Evolutionary conservation across 805 yeast species (phyloP).

Genomic region (Blastobotrys robertii): DNA sequence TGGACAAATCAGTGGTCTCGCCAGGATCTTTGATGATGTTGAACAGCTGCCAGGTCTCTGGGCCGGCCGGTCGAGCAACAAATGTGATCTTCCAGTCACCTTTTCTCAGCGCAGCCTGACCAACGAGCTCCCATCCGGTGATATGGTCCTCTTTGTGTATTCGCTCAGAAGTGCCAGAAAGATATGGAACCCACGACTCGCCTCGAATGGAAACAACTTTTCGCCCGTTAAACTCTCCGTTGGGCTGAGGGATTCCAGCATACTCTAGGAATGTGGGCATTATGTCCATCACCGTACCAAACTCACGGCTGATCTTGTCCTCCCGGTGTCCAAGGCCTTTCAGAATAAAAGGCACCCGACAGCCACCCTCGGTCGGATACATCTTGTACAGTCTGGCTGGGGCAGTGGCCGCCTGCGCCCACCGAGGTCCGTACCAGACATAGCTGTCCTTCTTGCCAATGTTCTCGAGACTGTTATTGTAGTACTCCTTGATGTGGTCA

Average conservation of each 20-base stretch:
- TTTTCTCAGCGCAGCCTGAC: conserved; percentile 45
- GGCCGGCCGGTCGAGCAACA: conserved; percentile 41
- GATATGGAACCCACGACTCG: conserved; percentile 31
- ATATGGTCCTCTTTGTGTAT: conserved; percentile 30
- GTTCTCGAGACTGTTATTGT: conserved; percentile 37
- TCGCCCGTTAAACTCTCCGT: conserved; percentile 31
- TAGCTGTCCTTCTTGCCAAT: conserved; percentile 41
- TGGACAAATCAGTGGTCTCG: conserved; percentile 39
- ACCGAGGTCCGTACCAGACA: conserved; percentile 44
- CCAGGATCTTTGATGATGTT: conserved; percentile 37
- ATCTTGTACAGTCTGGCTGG: conserved; percentile 45
- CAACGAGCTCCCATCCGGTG: conserved; percentile 48
- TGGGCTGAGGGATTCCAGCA: conserved; percentile 28
- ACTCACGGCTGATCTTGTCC: conserved; percentile 26
- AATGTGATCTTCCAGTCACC: conserved; percentile 40
- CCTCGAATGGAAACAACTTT: conserved; percentile 39
- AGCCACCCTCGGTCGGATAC: conserved; percentile 55
- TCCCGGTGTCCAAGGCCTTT: conserved; percentile 20
- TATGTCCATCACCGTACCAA: conserved; percentile 51
- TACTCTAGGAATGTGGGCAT: conserved; percentile 46
- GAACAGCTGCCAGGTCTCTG: conserved; percentile 39
- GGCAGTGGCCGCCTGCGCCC: conserved; percentile 58
- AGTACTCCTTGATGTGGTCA: conserved; percentile 25
- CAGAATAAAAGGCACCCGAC: conserved; percentile 45
- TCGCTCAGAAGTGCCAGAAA: background rate